Percentiles rank a stretch among this genome's conserved stretches.
Conservation (phyloP, 495 filamentous ascomycete species). For the Achaetomiella virescens region DNA sequence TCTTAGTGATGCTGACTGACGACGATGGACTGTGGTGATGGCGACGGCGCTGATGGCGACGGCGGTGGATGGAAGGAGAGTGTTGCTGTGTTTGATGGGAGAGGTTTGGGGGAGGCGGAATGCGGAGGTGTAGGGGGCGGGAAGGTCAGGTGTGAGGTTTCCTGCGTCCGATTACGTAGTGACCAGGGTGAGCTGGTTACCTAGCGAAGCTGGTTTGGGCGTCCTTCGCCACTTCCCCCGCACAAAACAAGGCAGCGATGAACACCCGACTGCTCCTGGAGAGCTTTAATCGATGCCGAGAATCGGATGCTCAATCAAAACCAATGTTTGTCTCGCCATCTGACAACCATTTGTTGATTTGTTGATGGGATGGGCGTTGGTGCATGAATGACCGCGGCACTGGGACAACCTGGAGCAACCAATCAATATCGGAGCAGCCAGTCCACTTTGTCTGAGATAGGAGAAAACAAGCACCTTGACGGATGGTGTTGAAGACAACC, state of each 20-base stretch:
- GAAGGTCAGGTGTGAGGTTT: constrained; percentile 11
- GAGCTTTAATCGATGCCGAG: no score
- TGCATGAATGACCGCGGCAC: no score
- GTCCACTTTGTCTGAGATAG: no score
- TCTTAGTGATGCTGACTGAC: not conserved
- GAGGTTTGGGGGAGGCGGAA: constrained; percentile 1
- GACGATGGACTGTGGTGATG: not conserved
- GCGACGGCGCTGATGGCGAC: not conserved
- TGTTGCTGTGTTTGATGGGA: constrained; percentile 1
- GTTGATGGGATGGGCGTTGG: no score
- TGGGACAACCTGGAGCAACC: no score
- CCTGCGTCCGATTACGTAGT: constrained; percentile 16
- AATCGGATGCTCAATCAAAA: no score
- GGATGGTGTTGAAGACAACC: no score
- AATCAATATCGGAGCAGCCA: no score
- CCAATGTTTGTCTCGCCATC: no score
- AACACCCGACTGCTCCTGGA: not conserved
- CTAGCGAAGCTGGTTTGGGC: not conserved
- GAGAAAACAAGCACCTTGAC: no score
- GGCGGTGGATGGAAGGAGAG: not conserved
- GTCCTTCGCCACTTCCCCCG: not conserved
- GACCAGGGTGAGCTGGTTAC: not conserved
- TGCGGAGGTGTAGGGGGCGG: constrained; percentile 1
- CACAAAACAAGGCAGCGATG: not conserved
- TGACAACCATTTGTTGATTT: no score